Conservation (phyloP, 1,284 basidiomycete species). For the Microbotryum violaceum region DNA sequence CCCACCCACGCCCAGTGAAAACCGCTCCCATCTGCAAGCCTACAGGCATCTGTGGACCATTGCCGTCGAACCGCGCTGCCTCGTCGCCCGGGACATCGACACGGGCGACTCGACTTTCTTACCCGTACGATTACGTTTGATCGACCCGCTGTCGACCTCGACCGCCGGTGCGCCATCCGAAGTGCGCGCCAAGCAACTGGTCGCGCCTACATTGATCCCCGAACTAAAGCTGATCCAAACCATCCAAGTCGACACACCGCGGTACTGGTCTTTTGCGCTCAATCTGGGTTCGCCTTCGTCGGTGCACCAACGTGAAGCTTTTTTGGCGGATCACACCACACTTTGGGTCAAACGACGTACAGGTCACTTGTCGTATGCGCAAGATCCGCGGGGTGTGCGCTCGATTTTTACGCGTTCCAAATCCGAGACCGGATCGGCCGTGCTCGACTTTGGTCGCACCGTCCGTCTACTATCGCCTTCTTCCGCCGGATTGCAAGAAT, state of each 20-base stretch:
- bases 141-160: slow-evolving; percentile 45
- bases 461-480: slow-evolving; percentile 55
- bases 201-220: slow-evolving; percentile 84
- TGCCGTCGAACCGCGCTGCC: slow-evolving; percentile 85
- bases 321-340: slow-evolving; percentile 63
- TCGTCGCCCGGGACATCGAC: slow-evolving; percentile 84
- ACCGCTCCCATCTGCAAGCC: slow-evolving; percentile 84
- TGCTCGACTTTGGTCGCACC: slow-evolving; percentile 67
- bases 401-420: slow-evolving; percentile 76
- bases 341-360: slow-evolving; percentile 85
- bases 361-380: slow-evolving; percentile 83
- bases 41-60: slow-evolving; percentile 92
- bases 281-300: slow-evolving; percentile 57
- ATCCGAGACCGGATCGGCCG: slow-evolving; percentile 63
- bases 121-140: slow-evolving; percentile 74
- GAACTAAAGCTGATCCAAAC: slow-evolving; percentile 69
- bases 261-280: slow-evolving; percentile 87
- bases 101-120: slow-evolving; percentile 81
- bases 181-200: slow-evolving; percentile 60
- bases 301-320: slow-evolving; percentile 52
- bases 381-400: slow-evolving; percentile 84
- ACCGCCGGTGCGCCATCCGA: slow-evolving; percentile 35
- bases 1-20: slow-evolving; percentile 69
- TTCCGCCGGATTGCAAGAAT: slow-evolving; percentile 61
- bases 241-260: slow-evolving; percentile 77